Conservation (phyloP, 2,329 filamentous ascomycete species). For the Aspergillus alliaceus region DNA sequence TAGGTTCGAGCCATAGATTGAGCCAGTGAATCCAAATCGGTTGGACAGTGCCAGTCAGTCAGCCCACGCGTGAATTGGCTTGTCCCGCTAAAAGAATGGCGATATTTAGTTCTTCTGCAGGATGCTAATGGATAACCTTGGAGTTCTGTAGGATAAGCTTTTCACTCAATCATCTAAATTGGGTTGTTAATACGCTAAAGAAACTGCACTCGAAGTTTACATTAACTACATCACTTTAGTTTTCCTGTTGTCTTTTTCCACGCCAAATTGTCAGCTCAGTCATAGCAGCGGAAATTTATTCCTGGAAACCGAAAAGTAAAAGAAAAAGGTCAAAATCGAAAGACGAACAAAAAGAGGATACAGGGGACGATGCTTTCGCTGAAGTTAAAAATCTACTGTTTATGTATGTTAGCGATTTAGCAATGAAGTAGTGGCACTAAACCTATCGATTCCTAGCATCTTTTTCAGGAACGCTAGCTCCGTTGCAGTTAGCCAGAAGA, state of each 20-base stretch:
- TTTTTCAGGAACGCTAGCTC: background rate
- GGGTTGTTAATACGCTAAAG: background rate
- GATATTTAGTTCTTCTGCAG: too few relatives aligned
- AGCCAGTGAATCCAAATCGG: background rate
- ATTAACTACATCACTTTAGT: background rate
- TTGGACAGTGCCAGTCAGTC: background rate
- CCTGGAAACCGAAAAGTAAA: background rate
- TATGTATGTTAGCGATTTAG: too few relatives aligned
- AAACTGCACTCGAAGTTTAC: background rate
- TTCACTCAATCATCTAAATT: background rate
- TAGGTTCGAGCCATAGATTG: background rate
- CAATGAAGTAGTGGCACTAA: too few relatives aligned
- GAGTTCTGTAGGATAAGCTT: too few relatives aligned
- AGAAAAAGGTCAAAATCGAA: too few relatives aligned
- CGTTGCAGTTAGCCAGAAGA: background rate
- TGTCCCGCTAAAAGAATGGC: background rate
- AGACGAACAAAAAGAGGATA: background rate
- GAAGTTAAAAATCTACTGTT: too few relatives aligned
- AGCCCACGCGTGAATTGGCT: background rate
- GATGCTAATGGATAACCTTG: background rate
- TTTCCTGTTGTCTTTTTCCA: background rate
- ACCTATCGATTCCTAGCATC: too few relatives aligned
- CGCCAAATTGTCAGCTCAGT: too few relatives aligned
- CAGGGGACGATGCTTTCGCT: background rate
- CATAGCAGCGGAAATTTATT: background rate